phyloP scores from a whole-genome alignment of 352 stramenopile genomes.

The Achlya hypogyna region DNA sequence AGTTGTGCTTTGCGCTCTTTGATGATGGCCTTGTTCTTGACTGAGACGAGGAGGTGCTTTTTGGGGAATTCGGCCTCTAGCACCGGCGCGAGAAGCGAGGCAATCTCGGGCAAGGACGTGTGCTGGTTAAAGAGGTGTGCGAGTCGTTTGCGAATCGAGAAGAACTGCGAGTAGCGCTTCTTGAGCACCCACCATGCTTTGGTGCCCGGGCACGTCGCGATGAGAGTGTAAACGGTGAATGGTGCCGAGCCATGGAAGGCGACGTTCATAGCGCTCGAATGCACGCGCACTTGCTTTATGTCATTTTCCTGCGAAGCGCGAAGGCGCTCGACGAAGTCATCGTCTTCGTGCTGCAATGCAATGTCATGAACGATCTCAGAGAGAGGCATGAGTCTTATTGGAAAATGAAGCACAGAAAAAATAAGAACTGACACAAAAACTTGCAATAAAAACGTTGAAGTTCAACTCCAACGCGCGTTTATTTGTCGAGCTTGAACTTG shows the following conservation, averaged over 20 bases:
- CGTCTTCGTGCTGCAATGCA: background rate
- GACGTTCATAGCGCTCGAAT: slow-evolving; percentile 4
- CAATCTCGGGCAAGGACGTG: background rate
- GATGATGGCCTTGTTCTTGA: slow-evolving; percentile 4
- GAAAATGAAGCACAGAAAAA: background rate
- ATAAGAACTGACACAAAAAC: background rate
- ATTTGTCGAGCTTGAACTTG: background rate
- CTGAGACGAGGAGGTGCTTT: background rate
- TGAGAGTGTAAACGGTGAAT: slow-evolving; percentile 58
- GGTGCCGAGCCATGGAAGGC: slow-evolving; percentile 17
- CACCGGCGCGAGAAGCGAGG: background rate
- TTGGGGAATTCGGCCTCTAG: slow-evolving; percentile 8
- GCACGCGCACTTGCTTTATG: slow-evolving; percentile 6
- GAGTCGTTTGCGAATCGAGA: slow-evolving; percentile 36
- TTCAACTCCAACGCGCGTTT: background rate
- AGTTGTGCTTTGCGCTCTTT: background rate
- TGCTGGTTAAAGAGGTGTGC: slow-evolving; percentile 23
- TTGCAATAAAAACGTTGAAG: background rate
- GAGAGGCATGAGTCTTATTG: background rate
- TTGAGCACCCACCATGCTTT: slow-evolving; percentile 37
- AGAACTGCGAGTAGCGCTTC: slow-evolving; percentile 65
- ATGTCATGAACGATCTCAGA: background rate
- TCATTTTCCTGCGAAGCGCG: background rate
- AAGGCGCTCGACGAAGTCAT: background rate
- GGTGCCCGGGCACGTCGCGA: slow-evolving; percentile 36